Evolutionary conservation across 345 rosid genomes (phyloP), one percentile per base, ranked within the genome.

Genomic region (Turnera subulata): DNA sequence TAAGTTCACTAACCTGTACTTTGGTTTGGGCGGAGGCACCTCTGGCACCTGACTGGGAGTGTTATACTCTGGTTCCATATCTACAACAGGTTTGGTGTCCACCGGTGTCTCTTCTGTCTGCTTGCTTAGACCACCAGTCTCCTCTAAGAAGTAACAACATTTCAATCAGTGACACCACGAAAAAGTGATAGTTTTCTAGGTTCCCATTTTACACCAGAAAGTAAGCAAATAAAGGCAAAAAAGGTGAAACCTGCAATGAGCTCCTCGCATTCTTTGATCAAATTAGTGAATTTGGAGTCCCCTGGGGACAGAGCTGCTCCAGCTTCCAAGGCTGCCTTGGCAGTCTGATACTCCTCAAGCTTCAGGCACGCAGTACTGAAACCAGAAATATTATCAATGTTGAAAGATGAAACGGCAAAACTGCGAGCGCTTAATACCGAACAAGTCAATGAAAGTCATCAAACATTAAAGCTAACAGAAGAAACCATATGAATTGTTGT

Each of bases 261-360:
- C 50, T 81, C 68, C 23, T 82, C 68, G 6, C 99, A 94, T 69
- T 82, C 88, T 71, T 81, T 77, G 55, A 90, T 85, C 72, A 88
- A 71, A 62, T 79, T 80, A 46, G 72, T 63, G 57, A 94, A 90
- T 73, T 88, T 85, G 0, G 65, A 39, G 2, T 94, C 85, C 62
- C 39, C 80, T 0, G 87, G 89, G 5, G 79, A 80, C 10, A 81
- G 59, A 54, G 82, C 58, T 37, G 83, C 81, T 19, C 97, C 99
- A 16, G 51, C 57, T 78, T 88, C 91, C 49, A 85, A 66, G 7
- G 96, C 93, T 42, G 76, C 83, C 81, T 90, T 88, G 6, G 99
- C 96, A 14, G 91, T 85, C 25, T 75, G 53, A 80, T 81, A 90
- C 48, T 94, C 97, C 71, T 88, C 96, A 59, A 94, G 96, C 73